phyloP scores from a whole-genome alignment of 1,284 basidiomycete species.

The Erythrobasidium hasegawianum region DNA sequence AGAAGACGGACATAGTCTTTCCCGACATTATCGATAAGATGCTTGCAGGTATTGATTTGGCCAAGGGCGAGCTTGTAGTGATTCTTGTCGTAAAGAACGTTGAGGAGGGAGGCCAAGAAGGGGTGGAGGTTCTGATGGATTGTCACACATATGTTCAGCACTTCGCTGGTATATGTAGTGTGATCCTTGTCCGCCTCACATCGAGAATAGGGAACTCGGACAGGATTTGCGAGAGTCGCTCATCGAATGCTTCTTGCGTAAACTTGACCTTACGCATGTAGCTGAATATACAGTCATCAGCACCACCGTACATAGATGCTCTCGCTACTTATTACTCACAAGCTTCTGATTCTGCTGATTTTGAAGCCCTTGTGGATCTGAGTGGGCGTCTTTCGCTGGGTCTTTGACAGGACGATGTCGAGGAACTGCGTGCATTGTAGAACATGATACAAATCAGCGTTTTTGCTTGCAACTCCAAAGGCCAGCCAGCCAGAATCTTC shows the following conservation, averaged over 20 bases:
- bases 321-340: constrained; percentile 15
- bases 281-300: neutral
- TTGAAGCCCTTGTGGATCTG: constrained; percentile 99
- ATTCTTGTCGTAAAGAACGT: constrained; percentile 97
- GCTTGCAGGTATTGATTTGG: constrained; percentile 84
- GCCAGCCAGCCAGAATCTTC: neutral
- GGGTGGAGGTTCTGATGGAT: constrained; percentile 71
- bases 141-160: neutral
- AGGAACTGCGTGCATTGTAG: constrained; percentile 49
- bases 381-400: constrained; percentile 93
- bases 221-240: constrained; percentile 90
- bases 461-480: neutral
- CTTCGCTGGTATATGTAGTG: too few relatives aligned
- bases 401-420: constrained; percentile 86
- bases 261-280: constrained; percentile 99
- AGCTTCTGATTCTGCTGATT: constrained; percentile 77
- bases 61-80: constrained; percentile 96
- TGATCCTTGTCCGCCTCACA: too few relatives aligned
- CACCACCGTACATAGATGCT: neutral
- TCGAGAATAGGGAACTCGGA: constrained; percentile 96
- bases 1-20: constrained; percentile 92
- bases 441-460: neutral
- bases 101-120: constrained; percentile 87
- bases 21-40: constrained; percentile 89
- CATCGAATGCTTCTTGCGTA: constrained; percentile 94